Conservation (phyloP, 2,329 filamentous ascomycete genomes). For the Leptodontidium sp. region DNA sequence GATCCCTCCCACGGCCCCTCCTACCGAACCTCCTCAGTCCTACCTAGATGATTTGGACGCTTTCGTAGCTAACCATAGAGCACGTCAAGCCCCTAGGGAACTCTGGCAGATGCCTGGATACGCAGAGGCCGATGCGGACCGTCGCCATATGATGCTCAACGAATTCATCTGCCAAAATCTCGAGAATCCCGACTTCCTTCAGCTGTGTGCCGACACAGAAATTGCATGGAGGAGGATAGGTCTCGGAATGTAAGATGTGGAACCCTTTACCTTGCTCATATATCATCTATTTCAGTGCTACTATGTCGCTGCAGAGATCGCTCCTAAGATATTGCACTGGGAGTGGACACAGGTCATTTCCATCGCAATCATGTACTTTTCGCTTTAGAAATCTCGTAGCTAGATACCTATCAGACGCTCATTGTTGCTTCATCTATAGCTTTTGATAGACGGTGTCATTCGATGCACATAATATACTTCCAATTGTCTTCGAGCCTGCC, state of each 20-base stretch:
- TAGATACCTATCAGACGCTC: not conserved
- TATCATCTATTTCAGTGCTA: not conserved
- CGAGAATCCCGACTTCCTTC: slow-evolving; percentile 57
- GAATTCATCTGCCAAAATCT: slow-evolving; percentile 59
- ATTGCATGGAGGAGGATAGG: slow-evolving; percentile 57
- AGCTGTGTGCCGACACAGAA: slow-evolving; percentile 59
- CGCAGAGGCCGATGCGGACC: slow-evolving; percentile 46
- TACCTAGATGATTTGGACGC: slow-evolving; percentile 37
- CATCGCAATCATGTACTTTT: not conserved
- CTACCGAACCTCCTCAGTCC: slow-evolving; percentile 32
- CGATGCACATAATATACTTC: not conserved
- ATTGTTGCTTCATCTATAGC: not conserved
- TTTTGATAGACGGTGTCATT: not conserved
- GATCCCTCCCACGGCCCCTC: not conserved
- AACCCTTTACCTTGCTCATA: not conserved
- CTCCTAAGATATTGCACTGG: not conserved
- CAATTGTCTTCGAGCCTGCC: not conserved
- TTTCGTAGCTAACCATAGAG: slow-evolving; percentile 38
- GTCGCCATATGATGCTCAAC: slow-evolving; percentile 54
- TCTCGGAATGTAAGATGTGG: slow-evolving; percentile 3
- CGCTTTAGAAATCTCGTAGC: too few species aligned
- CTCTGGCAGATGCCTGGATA: slow-evolving; percentile 43
- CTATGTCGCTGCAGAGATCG: too few species aligned
- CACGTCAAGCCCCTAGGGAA: slow-evolving; percentile 38
- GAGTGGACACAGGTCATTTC: not conserved